These are phyloP conservation scores for Piper longum DNA, from an alignment of 164 flowering plant genomes.

Conservation along the genomic window DNA sequence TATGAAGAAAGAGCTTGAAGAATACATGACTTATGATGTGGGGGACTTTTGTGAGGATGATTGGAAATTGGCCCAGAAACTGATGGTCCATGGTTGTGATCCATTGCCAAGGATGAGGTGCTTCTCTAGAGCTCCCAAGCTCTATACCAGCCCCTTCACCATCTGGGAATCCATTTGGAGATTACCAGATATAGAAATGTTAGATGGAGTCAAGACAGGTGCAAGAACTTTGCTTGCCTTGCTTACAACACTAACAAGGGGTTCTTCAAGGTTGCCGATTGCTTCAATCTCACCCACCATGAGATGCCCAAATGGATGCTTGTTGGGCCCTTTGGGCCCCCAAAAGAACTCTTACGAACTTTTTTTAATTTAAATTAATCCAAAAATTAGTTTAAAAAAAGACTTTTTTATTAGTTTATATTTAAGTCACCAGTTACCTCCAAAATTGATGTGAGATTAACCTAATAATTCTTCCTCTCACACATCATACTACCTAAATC, in stretches of 20 bases:
- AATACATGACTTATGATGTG: conserved; percentile 63
- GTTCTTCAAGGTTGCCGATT: conserved; percentile 57
- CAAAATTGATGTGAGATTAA: too few species aligned
- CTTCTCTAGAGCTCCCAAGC: conserved; percentile 44
- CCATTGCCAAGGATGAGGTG: conserved; percentile 64
- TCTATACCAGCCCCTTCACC: conserved; percentile 37
- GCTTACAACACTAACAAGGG: conserved; percentile 36
- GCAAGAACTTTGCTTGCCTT: conserved; percentile 61
- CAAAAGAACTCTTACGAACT: too few species aligned
- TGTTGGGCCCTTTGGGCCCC: too few species aligned
- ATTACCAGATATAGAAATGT: conserved; percentile 56
- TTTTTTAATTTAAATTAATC: too few species aligned
- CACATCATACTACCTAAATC: too few species aligned
- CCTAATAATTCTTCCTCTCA: too few species aligned
- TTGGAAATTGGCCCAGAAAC: conserved; percentile 54
- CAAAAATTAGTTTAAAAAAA: too few species aligned
- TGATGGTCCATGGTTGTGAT: conserved; percentile 74
- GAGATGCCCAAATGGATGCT: conserved; percentile 52
- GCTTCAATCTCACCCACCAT: conserved; percentile 46
- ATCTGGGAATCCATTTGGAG: conserved; percentile 44
- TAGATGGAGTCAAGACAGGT: conserved; percentile 52
- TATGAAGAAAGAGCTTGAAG: conserved; percentile 54
- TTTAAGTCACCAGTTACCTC: too few species aligned
- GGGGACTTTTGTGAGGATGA: conserved; percentile 67
- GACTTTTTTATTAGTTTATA: too few species aligned